phyloP scores from a whole-genome alignment of 805 yeast genomes.

The Kuraishia floccosa region DNA sequence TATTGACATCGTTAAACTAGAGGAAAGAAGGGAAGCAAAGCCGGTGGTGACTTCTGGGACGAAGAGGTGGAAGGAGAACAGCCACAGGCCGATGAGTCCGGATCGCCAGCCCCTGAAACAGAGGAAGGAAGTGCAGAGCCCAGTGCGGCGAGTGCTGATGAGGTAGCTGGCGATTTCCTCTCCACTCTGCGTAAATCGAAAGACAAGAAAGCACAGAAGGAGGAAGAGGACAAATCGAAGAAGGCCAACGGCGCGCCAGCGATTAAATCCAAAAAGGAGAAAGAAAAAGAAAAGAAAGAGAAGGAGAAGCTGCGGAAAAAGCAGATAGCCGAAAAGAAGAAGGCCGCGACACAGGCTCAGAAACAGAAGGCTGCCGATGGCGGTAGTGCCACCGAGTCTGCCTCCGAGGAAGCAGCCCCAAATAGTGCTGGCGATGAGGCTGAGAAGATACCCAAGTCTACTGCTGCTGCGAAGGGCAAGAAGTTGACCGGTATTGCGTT shows the following conservation, averaged over 20 bases:
- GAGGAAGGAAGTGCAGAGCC: constrained; percentile 10
- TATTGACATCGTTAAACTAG: constrained; percentile 16
- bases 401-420: constrained; percentile 13
- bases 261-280: constrained; percentile 85
- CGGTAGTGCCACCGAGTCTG: constrained; percentile 17
- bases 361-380: constrained; percentile 21
- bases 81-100: constrained; percentile 39
- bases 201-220: constrained; percentile 62
- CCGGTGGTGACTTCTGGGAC: constrained; percentile 74
- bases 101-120: constrained; percentile 15
- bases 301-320: constrained; percentile 66
- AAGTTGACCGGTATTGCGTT: constrained; percentile 90
- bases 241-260: constrained; percentile 47
- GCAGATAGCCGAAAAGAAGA: constrained; percentile 32
- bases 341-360: constrained; percentile 15
- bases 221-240: constrained; percentile 37
- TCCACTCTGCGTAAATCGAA: constrained; percentile 73
- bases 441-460: constrained; percentile 18
- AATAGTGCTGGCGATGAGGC: constrained; percentile 21
- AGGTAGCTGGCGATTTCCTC: constrained; percentile 60
- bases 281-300: constrained; percentile 92
- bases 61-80: constrained; percentile 50
- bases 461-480: constrained; percentile 56
- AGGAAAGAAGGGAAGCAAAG: constrained; percentile 53
- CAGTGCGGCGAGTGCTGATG: constrained; percentile 25